Evolutionary conservation across 345 rosid genomes (phyloP).

Genomic region (Populus euphratica): DNA sequence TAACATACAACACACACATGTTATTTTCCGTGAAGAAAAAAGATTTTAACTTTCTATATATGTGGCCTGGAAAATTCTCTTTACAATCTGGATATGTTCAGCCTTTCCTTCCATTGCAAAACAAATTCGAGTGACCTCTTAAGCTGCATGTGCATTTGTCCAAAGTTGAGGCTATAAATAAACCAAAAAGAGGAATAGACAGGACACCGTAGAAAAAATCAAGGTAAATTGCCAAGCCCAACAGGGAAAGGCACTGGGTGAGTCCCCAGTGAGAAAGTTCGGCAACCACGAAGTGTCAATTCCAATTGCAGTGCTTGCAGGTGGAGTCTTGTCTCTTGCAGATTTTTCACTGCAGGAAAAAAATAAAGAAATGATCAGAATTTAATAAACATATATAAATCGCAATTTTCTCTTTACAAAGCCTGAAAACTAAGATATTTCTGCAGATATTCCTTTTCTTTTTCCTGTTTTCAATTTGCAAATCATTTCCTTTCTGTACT

Average conservation of each 20-base stretch:
- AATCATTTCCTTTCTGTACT: conserved; percentile 5
- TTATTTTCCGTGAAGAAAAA: neutral
- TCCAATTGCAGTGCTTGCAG: conserved; percentile 9
- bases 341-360: conserved; percentile 49
- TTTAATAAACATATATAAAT: neutral
- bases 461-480: neutral
- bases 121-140: neutral
- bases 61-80: conserved; percentile 30
- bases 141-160: neutral
- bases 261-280: conserved; percentile 34
- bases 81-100: conserved; percentile 12
- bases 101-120: conserved; percentile 5
- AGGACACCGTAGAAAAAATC: conserved; percentile 15
- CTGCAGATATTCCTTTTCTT: too few species aligned
- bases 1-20: neutral
- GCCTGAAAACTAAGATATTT: neutral
- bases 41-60: conserved; percentile 6
- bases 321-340: conserved; percentile 30
- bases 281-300: conserved; percentile 45
- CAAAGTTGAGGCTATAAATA: conserved; percentile 8
- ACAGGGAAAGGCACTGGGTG: conserved; percentile 23
- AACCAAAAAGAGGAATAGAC: conserved; percentile 9
- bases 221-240: conserved; percentile 14
- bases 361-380: neutral
- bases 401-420: neutral